A percentile compares a stretch with the other conserved stretches of the same genome.
Evolutionary conservation across 73 alveolate species (phyloP).

Genomic region (Vitrella brassicaformis): DNA sequence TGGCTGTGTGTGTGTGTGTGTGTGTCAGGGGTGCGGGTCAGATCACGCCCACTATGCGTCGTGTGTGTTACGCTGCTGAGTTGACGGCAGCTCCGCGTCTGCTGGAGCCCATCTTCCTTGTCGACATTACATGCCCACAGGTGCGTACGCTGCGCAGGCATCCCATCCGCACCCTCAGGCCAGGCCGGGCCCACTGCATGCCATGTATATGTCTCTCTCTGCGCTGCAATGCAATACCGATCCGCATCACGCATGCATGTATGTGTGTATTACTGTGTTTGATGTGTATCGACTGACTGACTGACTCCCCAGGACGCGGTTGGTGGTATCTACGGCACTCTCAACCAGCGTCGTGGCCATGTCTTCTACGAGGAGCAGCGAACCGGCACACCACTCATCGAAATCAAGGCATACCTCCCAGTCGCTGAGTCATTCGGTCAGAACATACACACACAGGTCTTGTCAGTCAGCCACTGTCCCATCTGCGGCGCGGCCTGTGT

Average conservation of each 20-base stretch:
- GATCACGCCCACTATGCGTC: constrained; percentile 96
- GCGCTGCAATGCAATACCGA: too few species aligned
- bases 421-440: constrained; percentile 99
- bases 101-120: constrained; percentile 93
- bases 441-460: too few species aligned
- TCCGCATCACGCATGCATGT: too few species aligned
- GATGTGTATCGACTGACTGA: too few species aligned
- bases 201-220: too few species aligned
- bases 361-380: constrained; percentile 86
- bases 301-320: constrained; percentile 16
- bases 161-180: too few species aligned
- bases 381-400: constrained; percentile 84
- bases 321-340: constrained; percentile 72
- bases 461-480: too few species aligned
- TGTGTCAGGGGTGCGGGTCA: constrained; percentile 99
- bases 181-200: too few species aligned
- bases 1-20: too few species aligned
- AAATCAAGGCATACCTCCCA: constrained; percentile 92
- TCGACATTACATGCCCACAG: constrained; percentile 83
- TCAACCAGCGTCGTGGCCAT: constrained; percentile 89
- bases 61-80: constrained; percentile 88
- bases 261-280: too few species aligned
- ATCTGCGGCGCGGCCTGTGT: too few species aligned
- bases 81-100: constrained; percentile 91
- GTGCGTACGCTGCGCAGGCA: too few species aligned